Conservation (phyloP, 1,284 basidiomycete genomes). For the Amylostereum chailletii region DNA sequence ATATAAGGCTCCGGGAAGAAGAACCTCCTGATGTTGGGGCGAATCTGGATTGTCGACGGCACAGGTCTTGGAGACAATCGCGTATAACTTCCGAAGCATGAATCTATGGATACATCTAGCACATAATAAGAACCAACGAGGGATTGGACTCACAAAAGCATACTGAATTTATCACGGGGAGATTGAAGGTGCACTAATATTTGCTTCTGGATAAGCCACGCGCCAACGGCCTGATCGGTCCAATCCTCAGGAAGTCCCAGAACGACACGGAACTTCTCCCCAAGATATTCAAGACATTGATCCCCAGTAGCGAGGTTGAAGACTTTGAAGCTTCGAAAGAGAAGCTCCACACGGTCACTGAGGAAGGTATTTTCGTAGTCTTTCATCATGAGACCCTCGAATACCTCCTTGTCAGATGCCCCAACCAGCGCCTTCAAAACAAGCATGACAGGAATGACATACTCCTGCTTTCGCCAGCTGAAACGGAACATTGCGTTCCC, state of each 20-base stretch:
- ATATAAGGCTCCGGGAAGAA: constrained; percentile 90
- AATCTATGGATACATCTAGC: constrained; percentile 45
- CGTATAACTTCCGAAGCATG: constrained; percentile 96
- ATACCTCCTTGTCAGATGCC: constrained; percentile 95
- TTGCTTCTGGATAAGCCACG: constrained; percentile 80
- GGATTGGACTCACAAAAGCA: constrained; percentile 70
- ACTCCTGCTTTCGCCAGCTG: constrained; percentile 98
- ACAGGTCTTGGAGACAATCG: constrained; percentile 85
- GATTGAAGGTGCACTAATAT: constrained; percentile 87
- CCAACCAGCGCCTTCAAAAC: constrained; percentile 93
- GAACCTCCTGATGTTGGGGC: constrained; percentile 96
- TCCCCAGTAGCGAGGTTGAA: constrained; percentile 86
- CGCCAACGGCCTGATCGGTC: constrained; percentile 79
- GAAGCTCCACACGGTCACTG: constrained; percentile 95
- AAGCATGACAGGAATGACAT: constrained; percentile 97
- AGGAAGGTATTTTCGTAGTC: constrained; percentile 97
- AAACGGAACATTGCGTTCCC: constrained; percentile 95
- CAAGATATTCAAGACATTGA: constrained; percentile 94
- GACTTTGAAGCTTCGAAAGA: constrained; percentile 94
- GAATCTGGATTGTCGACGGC: constrained; percentile 98
- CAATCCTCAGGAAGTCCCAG: constrained; percentile 91
- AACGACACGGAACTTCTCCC: constrained; percentile 95
- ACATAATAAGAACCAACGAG: background rate
- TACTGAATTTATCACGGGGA: constrained; percentile 92
- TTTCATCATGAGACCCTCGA: constrained; percentile 95